A percentile compares a stretch with the other conserved stretches of the same genome.
Evolutionary conservation across 192 early-diverging fungal species (phyloP).

Genomic region (Coemansia umbellata): DNA sequence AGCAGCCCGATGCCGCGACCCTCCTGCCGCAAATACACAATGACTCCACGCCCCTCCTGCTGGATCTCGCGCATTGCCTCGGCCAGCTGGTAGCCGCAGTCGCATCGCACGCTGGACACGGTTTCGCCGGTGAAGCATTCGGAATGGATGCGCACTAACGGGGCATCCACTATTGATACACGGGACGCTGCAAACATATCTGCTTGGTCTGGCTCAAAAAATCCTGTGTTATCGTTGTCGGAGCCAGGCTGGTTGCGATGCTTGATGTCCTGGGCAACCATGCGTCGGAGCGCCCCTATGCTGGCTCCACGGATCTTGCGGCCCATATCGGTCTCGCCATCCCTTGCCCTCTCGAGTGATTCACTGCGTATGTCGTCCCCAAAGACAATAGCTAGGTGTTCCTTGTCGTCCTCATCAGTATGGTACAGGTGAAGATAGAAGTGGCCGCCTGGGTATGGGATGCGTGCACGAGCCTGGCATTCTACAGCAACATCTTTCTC

Average conservation of each 20-base stretch:
- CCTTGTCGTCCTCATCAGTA: constrained; percentile 79
- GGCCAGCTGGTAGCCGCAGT: constrained; percentile 93
- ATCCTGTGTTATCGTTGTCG: neutral
- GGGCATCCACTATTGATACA: constrained; percentile 45
- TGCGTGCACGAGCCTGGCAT: constrained; percentile 66
- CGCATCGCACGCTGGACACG: constrained; percentile 83
- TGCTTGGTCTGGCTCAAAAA: constrained; percentile 30
- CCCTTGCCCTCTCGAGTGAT: constrained; percentile 60
- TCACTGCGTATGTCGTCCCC: constrained; percentile 73
- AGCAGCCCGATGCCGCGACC: constrained; percentile 91
- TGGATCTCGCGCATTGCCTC: constrained; percentile 89
- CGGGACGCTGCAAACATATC: constrained; percentile 34
- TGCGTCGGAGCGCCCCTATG: constrained; percentile 51
- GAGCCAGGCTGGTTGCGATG: neutral
- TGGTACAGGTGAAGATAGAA: constrained; percentile 82
- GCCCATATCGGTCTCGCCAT: constrained; percentile 74
- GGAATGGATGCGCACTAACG: constrained; percentile 90
- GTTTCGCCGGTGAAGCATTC: constrained; percentile 98
- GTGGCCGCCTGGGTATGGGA: constrained; percentile 74
- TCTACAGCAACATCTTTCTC: constrained; percentile 1
- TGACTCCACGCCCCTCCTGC: constrained; percentile 78
- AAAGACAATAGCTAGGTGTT: constrained; percentile 94
- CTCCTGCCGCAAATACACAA: constrained; percentile 95
- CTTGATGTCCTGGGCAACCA: constrained; percentile 41
- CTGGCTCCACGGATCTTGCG: constrained; percentile 77